phyloP scores from a whole-genome alignment of 1,139 yeast genomes.

The Yamadazyma pseudoaaseri region DNA sequence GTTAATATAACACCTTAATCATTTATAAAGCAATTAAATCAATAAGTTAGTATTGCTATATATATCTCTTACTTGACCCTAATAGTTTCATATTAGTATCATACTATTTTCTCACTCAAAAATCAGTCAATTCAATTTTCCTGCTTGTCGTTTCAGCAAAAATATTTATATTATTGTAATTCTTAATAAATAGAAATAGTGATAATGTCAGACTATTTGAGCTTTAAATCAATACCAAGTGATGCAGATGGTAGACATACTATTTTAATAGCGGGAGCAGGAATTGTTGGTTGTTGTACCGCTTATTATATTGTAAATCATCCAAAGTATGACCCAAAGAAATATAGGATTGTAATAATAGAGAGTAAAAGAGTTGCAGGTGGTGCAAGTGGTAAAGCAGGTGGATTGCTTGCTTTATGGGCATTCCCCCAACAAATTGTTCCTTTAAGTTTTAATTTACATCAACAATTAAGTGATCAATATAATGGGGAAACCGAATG shows the following conservation, averaged over 20 bases:
- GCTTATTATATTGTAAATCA: slow-evolving; percentile 87
- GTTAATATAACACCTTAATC: no score
- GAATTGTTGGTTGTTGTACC: slow-evolving; percentile 93
- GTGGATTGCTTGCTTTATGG: slow-evolving; percentile 92
- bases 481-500: slow-evolving; percentile 81
- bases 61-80: no score
- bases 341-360: slow-evolving; percentile 79
- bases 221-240: slow-evolving; percentile 46
- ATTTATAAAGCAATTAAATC: no score
- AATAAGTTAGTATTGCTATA: no score
- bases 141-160: no score
- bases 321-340: slow-evolving; percentile 69
- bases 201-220: slow-evolving; percentile 38
- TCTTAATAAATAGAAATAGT: no score
- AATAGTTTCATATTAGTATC: no score
- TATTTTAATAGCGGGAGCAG: slow-evolving; percentile 85
- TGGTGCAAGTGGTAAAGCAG: slow-evolving; percentile 98
- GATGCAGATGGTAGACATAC: slow-evolving; percentile 63
- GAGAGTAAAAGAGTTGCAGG: slow-evolving; percentile 95
- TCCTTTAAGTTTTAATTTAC: slow-evolving; percentile 81
- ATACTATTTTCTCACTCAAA: slow-evolving; percentile 1
- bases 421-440: slow-evolving; percentile 96
- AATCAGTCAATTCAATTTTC: not conserved
- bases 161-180: no score
- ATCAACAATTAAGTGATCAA: slow-evolving; percentile 75